Evolutionary conservation across 352 stramenopile genomes (phyloP).

Genomic region (Phytophthora crassamura): DNA sequence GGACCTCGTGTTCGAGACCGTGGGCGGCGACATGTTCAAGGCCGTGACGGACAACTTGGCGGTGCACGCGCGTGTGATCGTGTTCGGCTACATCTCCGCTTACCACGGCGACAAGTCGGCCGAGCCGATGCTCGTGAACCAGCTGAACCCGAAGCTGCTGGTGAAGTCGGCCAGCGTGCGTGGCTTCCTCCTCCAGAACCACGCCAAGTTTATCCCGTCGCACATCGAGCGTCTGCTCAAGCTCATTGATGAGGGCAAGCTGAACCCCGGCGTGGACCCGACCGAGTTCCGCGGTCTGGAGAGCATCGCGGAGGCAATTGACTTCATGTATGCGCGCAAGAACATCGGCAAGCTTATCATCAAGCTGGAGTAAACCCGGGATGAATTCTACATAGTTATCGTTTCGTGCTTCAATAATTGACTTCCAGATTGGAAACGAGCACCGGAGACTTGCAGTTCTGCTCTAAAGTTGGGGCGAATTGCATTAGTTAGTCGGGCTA

Average conservation of each 20-base stretch:
- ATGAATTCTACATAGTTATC: no score
- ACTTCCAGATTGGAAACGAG: no score
- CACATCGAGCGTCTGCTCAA: conserved; percentile 32
- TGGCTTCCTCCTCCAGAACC: conserved; percentile 30
- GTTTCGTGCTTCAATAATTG: no score
- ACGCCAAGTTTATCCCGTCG: conserved; percentile 27
- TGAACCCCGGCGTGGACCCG: conserved; percentile 29
- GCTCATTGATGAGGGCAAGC: conserved; percentile 20
- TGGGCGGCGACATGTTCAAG: conserved; percentile 38
- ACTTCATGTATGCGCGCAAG: conserved; percentile 39
- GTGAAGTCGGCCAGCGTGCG: conserved; percentile 34
- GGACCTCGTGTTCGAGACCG: conserved; percentile 34
- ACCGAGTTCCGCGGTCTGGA: conserved; percentile 30
- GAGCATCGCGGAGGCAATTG: conserved; percentile 33
- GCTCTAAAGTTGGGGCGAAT: no score
- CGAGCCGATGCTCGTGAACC: conserved; percentile 32
- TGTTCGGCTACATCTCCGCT: conserved; percentile 34
- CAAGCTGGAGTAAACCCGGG: conserved; percentile 19
- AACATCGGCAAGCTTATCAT: conserved; percentile 39
- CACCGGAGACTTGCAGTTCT: no score
- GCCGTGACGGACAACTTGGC: conserved; percentile 29
- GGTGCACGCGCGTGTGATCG: conserved; percentile 31
- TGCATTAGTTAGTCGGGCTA: no score
- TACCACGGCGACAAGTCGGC: conserved; percentile 36
- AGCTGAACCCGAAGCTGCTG: conserved; percentile 28